Evolutionary conservation across 495 filamentous ascomycete species (phyloP), one percentile per base, ranked within the genome.

Genomic region (Penicillium riverlandense): DNA sequence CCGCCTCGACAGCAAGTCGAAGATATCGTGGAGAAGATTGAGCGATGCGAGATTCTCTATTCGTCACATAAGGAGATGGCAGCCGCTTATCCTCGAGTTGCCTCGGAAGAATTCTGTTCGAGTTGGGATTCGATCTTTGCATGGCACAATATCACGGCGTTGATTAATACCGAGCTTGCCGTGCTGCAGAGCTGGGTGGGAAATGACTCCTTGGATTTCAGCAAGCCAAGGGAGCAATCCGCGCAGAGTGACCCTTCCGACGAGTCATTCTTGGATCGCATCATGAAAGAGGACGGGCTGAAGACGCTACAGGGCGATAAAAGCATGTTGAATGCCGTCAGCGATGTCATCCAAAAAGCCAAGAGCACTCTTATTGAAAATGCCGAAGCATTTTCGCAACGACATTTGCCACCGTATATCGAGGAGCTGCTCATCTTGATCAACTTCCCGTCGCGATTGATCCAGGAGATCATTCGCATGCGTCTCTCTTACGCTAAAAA

Each of bases 131-230:
- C 92, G 29, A 79, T 98, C 43, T 83, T 95, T 44, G 80, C 94
- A 1, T 98, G 92, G 92, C 84, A 95, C 65, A 97, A 96, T 61
- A 96, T 90, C 35, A 97, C 91, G n/a, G 80, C 90, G 57, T 82
- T 97, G 53, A 97, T 98, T 70, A 96, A 90, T 58, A 97, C 88
- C 4, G 85, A 97, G 59, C 74, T 98, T 37, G 82, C 79, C 28
- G 88, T 97, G 45, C 62, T 98, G 45, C 88, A 90, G 60, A 87
- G 80, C 43, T 98, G 92, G 92, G 92, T 97, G 31, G 92, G 92
- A 14, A 98, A 98, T 58, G 85, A 87, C 36, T 90, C 91, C 55
- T 76, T 98, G 11, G 89, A 97, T 64, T 97, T 98, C 58, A 79
- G 79, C 37, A 84, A 86, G 53, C 60, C 69, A 4, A 67, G 73